A percentile compares a stretch with the other conserved stretches of the same genome.
These are phyloP conservation scores for Backusella morwellensis DNA, from an alignment of 192 early-diverging fungal species.

Conservation along the genomic window DNA sequence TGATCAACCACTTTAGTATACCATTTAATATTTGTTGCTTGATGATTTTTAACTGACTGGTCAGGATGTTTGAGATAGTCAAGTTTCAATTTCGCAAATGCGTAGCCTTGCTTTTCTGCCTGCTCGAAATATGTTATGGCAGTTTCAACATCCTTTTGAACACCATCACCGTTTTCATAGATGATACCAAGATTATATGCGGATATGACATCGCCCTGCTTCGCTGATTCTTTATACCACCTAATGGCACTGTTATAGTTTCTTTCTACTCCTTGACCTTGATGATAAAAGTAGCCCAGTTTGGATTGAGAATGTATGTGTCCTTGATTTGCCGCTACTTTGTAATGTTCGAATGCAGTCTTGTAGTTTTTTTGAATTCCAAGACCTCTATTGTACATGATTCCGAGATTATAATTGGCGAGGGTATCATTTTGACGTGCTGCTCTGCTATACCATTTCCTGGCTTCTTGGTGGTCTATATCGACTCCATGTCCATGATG, in stretches of 20 bases:
- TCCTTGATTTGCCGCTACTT: constrained; percentile 3
- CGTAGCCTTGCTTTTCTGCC: neutral
- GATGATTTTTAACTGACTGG: neutral
- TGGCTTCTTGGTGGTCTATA: constrained; percentile 15
- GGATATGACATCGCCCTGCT: too few species aligned
- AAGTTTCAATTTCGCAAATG: neutral
- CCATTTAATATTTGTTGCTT: neutral
- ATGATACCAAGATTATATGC: neutral
- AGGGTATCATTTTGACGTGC: constrained; percentile 25
- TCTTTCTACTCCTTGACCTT: neutral
- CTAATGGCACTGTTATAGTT: neutral
- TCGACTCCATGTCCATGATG: neutral
- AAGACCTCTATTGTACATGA: constrained; percentile 26
- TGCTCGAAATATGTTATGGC: neutral
- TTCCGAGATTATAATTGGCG: constrained; percentile 23
- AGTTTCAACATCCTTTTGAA: neutral
- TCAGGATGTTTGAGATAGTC: neutral
- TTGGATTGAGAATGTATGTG: neutral
- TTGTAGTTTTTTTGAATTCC: constrained; percentile 19
- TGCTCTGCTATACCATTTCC: constrained; percentile 33
- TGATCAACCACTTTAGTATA: neutral
- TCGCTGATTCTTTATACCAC: neutral
- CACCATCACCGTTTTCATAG: neutral
- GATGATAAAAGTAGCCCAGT: neutral
- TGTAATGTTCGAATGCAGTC: constrained; percentile 26